Conservation (phyloP, 176 grass and related monocot species). For the Rhynchospora pubera region DNA sequence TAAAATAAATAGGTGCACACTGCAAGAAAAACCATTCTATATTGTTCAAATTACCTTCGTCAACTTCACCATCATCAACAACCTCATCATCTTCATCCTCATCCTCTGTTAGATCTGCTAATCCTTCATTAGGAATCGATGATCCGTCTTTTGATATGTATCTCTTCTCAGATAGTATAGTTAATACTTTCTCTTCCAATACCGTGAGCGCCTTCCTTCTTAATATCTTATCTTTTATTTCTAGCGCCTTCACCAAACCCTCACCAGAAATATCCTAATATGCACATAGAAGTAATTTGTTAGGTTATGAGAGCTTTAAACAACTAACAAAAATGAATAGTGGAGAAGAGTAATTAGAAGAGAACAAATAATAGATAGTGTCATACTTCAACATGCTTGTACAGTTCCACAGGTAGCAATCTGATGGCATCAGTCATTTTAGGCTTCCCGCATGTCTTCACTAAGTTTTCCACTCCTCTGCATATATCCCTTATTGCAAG, state of each 20-base stretch:
- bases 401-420: constrained; percentile 73
- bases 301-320: background rate
- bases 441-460: constrained; percentile 77
- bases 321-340: constrained; percentile 9
- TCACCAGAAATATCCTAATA: constrained; percentile 87
- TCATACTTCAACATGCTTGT: constrained; percentile 98
- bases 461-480: constrained; percentile 60
- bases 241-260: constrained; percentile 81
- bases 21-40: background rate
- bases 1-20: background rate
- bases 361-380: constrained; percentile 15
- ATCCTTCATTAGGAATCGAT: constrained; percentile 35
- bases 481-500: constrained; percentile 86
- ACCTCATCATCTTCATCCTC: constrained; percentile 82
- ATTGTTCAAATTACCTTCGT: constrained; percentile 41
- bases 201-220: constrained; percentile 82
- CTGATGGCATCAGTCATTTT: constrained; percentile 89
- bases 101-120: constrained; percentile 49
- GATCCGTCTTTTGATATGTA: constrained; percentile 66
- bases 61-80: constrained; percentile 81
- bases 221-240: constrained; percentile 88
- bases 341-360: background rate
- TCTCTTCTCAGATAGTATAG: constrained; percentile 74
- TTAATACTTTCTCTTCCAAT: constrained; percentile 87
- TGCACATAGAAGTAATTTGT: background rate